phyloP scores from a whole-genome alignment of 495 filamentous ascomycete genomes.

The Xylaria acuta region DNA sequence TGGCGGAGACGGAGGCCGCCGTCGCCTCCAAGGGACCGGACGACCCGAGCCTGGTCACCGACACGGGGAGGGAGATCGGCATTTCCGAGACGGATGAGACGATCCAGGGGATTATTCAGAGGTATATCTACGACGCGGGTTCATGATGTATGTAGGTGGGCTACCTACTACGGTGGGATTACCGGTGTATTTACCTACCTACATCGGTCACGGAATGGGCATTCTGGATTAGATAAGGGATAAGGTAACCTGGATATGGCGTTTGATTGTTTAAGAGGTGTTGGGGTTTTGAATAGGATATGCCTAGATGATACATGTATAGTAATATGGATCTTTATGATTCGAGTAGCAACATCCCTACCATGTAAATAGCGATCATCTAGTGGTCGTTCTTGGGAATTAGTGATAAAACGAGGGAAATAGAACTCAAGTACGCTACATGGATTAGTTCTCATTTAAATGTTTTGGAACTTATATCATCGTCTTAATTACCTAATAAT shows the following conservation, averaged over 20 bases:
- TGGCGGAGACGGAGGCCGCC: not conserved
- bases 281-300: not conserved
- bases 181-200: no score
- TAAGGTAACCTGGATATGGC: not conserved
- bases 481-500: not conserved
- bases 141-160: not conserved
- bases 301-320: not conserved
- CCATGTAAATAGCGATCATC: not conserved
- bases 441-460: no score
- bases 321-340: not conserved
- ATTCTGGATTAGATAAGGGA: not conserved
- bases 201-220: not conserved
- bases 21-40: not conserved
- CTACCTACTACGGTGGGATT: not conserved
- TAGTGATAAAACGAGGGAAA: no score
- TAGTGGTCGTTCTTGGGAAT: not conserved
- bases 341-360: not conserved
- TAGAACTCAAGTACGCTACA: no score
- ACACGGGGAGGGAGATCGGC: not conserved
- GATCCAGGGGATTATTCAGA: not conserved
- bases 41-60: not conserved
- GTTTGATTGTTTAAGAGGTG: not conserved
- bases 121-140: not conserved
- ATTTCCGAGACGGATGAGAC: slow-evolving; percentile 2
- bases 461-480: not conserved